A percentile compares a stretch with the other conserved stretches of the same genome.
These are phyloP conservation scores for Yamagishiella unicocca DNA, from an alignment of 139 green algal species.

Conservation along the genomic window DNA sequence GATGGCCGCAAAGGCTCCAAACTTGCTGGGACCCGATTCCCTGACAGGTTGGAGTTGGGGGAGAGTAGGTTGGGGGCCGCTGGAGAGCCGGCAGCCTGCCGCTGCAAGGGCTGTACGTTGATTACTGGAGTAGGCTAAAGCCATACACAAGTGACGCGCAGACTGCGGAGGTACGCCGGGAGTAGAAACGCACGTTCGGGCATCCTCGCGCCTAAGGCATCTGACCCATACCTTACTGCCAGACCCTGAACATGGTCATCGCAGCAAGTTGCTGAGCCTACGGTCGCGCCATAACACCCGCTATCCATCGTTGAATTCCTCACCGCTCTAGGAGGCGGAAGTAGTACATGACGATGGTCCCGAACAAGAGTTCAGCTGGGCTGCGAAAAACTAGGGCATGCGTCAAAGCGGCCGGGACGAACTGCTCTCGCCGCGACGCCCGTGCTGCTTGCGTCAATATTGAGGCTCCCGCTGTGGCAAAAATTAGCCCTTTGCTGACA, in stretches of 20 bases:
- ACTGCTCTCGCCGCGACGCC: slow-evolving; percentile 40
- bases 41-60: neutral
- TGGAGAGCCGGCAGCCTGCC: no score
- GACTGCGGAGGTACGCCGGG: no score
- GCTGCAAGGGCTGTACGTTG: no score
- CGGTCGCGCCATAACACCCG: neutral
- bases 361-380: slow-evolving; percentile 71
- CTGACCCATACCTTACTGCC: no score
- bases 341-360: slow-evolving; percentile 69
- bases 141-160: no score
- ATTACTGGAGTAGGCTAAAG: no score
- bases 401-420: slow-evolving; percentile 33
- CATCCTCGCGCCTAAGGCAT: no score
- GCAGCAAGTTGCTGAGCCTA: no score
- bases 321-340: slow-evolving; percentile 75
- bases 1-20: slow-evolving; percentile 61
- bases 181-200: no score
- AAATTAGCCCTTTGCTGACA: slow-evolving; percentile 71
- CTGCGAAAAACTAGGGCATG: slow-evolving; percentile 59
- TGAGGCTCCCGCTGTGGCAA: slow-evolving; percentile 52
- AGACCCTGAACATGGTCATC: no score
- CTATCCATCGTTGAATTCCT: no score
- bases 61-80: no score
- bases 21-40: slow-evolving; percentile 68
- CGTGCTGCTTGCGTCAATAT: slow-evolving; percentile 60